A percentile compares a stretch with the other conserved stretches of the same genome.
These are phyloP conservation scores for Amylocystis lapponica DNA, from an alignment of 768 basidiomycete species.

Conservation along the genomic window DNA sequence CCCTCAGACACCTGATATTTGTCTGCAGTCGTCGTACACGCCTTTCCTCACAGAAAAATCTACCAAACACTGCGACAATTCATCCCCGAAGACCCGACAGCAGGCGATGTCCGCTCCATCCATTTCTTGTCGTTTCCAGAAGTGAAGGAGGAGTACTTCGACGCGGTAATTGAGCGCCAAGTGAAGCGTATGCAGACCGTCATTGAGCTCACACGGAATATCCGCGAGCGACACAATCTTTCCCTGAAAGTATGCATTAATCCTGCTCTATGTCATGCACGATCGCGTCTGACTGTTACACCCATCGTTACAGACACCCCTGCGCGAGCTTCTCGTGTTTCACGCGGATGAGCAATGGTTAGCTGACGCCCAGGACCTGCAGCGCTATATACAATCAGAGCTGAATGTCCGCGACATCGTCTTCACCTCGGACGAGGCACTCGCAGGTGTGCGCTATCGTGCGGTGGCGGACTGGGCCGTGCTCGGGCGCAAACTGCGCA, in stretches of 20 bases:
- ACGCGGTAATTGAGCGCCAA: conserved; percentile 88
- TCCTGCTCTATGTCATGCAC: neutral
- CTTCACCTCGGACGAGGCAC: conserved; percentile 83
- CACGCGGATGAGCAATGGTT: conserved; percentile 82
- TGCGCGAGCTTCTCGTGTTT: conserved; percentile 91
- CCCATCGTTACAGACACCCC: conserved; percentile 59
- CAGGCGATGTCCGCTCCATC: conserved; percentile 81
- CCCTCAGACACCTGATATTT: neutral
- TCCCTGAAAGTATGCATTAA: conserved; percentile 73
- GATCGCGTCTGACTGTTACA: neutral
- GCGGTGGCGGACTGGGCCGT: conserved; percentile 95
- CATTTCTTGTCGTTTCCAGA: conserved; percentile 95
- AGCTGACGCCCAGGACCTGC: conserved; percentile 76
- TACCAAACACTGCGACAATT: conserved; percentile 87
- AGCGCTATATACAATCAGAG: conserved; percentile 88
- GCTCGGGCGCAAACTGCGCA: conserved; percentile 89
- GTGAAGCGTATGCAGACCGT: conserved; percentile 93
- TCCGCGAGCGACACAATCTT: conserved; percentile 82
- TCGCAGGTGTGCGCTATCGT: conserved; percentile 85
- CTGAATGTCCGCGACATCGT: conserved; percentile 89
- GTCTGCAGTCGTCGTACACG: conserved; percentile 85
- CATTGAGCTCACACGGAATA: conserved; percentile 84
- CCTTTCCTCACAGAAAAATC: conserved; percentile 97
- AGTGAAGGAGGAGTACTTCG: conserved; percentile 92
- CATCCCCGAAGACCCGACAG: conserved; percentile 69